Evolutionary conservation across 306 rosid species (phyloP).

Genomic region (Vicia villosa): DNA sequence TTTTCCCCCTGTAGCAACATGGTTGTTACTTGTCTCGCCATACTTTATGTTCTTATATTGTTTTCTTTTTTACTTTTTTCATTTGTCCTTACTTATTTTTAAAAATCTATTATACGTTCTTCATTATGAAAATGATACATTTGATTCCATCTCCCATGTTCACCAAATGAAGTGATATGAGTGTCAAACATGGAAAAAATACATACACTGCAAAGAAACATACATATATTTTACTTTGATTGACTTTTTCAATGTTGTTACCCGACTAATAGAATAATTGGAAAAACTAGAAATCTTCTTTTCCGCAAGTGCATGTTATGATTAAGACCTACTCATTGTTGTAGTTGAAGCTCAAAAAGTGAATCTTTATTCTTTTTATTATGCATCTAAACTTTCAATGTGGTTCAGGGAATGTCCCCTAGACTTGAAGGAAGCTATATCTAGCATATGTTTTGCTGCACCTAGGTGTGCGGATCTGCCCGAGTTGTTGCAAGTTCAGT

Average conservation of each 20-base stretch:
- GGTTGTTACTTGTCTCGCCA: slow-evolving; percentile 14
- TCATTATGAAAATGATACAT: not conserved
- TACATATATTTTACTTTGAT: not conserved
- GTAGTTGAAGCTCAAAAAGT: not conserved
- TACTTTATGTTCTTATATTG: not conserved
- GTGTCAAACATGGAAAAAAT: slow-evolving; percentile 9
- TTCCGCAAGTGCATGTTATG: not conserved
- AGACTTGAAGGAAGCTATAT: slow-evolving; percentile 96
- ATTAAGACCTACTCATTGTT: slow-evolving; percentile 9
- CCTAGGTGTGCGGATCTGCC: slow-evolving; percentile 95
- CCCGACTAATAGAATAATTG: slow-evolving; percentile 4
- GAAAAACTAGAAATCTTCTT: not conserved
- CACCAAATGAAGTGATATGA: not conserved
- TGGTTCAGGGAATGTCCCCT: slow-evolving; percentile 80
- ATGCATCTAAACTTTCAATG: slow-evolving; percentile 5
- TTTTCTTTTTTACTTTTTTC: not conserved
- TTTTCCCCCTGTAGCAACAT: not conserved
- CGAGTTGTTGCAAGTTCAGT: slow-evolving; percentile 89
- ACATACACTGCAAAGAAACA: slow-evolving; percentile 1
- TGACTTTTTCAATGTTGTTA: not conserved
- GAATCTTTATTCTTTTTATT: slow-evolving; percentile 15
- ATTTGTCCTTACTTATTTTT: not conserved
- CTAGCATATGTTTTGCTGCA: slow-evolving; percentile 92
- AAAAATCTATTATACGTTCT: not conserved
- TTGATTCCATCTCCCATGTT: slow-evolving; percentile 1